Evolutionary conservation across 2,329 filamentous ascomycete species (phyloP).

Genomic region (Juglanconis juglandina): DNA sequence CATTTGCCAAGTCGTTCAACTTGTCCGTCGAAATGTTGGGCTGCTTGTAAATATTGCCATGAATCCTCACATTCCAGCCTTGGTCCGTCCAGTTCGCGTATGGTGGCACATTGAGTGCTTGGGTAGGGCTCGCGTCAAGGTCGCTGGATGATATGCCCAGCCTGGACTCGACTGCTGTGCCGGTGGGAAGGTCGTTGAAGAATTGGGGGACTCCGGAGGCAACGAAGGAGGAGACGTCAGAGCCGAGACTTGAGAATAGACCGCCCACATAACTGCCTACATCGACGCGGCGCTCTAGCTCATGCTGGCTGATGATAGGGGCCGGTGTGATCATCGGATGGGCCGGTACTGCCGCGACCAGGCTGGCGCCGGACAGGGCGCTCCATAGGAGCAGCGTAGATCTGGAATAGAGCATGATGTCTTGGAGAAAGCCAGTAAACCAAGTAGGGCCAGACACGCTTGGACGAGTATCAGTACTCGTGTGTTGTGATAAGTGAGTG

Average conservation of each 20-base stretch:
- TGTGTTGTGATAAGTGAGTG: background rate
- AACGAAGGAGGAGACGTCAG: conserved; percentile 56
- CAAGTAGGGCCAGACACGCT: background rate
- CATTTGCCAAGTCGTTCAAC: conserved; percentile 65
- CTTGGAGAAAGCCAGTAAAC: background rate
- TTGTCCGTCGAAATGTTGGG: conserved; percentile 64
- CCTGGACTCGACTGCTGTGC: conserved; percentile 56
- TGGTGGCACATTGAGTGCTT: conserved; percentile 67
- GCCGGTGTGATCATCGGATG: conserved; percentile 27
- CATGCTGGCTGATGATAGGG: conserved; percentile 27
- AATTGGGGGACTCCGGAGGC: conserved; percentile 64
- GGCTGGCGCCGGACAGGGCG: conserved; percentile 14
- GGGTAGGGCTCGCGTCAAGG: conserved; percentile 60
- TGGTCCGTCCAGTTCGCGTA: conserved; percentile 77
- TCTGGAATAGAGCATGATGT: conserved; percentile 8
- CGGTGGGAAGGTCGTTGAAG: conserved; percentile 64
- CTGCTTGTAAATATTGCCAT: conserved; percentile 78
- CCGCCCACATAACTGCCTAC: conserved; percentile 50
- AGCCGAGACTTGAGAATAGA: conserved; percentile 49
- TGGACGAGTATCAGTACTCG: background rate
- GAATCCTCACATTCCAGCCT: conserved; percentile 73
- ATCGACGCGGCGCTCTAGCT: conserved; percentile 32
- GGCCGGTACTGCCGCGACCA: conserved; percentile 19
- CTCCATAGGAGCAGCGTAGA: conserved; percentile 5
- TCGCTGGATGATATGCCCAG: conserved; percentile 58